Percentiles rank a stretch among this genome's conserved stretches.
These are phyloP conservation scores for Endoconidiophora laricicola DNA, from an alignment of 2,329 filamentous ascomycete genomes.

Conservation along the genomic window DNA sequence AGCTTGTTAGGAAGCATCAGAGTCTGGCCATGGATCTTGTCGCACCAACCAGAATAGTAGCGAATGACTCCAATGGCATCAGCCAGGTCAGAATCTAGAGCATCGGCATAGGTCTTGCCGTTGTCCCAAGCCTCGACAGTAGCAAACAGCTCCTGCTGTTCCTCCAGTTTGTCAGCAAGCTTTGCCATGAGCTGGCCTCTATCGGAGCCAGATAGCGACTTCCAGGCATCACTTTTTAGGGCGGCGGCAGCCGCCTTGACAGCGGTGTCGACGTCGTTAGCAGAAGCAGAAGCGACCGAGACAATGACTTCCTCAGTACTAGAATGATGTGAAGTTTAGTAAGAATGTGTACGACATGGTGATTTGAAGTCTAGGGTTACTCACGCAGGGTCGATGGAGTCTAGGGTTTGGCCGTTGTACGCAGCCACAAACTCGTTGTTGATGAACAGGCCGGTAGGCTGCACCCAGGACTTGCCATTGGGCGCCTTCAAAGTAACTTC, in stretches of 20 bases:
- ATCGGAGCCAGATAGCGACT: slow-evolving; percentile 47
- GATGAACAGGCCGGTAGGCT: slow-evolving; percentile 67
- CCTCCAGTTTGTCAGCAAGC: slow-evolving; percentile 51
- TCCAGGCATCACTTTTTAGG: slow-evolving; percentile 51
- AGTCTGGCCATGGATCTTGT: slow-evolving; percentile 66
- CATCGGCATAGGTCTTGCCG: slow-evolving; percentile 55
- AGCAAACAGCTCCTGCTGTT: slow-evolving; percentile 36
- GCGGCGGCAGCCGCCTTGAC: slow-evolving; percentile 54
- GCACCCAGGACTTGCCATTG: slow-evolving; percentile 55
- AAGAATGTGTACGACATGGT: neutral
- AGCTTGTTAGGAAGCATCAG: slow-evolving; percentile 56
- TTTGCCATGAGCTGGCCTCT: slow-evolving; percentile 53
- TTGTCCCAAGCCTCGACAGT: slow-evolving; percentile 61
- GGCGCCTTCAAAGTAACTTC: slow-evolving; percentile 52
- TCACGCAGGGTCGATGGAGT: slow-evolving; percentile 53
- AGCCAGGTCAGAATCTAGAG: slow-evolving; percentile 45
- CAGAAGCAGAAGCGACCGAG: slow-evolving; percentile 51
- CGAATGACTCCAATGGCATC: slow-evolving; percentile 34
- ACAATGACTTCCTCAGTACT: slow-evolving; percentile 49
- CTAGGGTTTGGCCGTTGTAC: slow-evolving; percentile 45
- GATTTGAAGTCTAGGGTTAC: slow-evolving; percentile 14
- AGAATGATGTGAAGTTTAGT: neutral
- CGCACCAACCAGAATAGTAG: slow-evolving; percentile 67
- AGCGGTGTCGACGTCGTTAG: slow-evolving; percentile 51
- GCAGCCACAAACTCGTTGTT: slow-evolving; percentile 64